Evolutionary conservation across 129 eudicot species (phyloP).

Genomic region (Artemisia argyi): DNA sequence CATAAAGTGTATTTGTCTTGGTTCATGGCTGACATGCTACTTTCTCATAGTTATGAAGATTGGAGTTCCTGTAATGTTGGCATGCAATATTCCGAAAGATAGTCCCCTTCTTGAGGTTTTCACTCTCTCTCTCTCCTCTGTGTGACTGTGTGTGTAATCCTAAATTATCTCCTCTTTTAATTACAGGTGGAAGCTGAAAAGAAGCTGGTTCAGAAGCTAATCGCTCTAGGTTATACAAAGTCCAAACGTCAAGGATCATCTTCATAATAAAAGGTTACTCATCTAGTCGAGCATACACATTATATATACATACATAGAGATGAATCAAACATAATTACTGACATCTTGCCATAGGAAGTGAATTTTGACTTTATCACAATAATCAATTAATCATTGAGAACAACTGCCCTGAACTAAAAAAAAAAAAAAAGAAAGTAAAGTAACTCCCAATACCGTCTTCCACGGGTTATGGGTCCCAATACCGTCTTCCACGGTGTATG

Average conservation of each 20-base stretch:
- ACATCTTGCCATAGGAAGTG: not conserved
- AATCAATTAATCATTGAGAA: not conserved
- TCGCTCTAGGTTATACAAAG: slow-evolving; percentile 72
- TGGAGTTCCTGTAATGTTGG: slow-evolving; percentile 69
- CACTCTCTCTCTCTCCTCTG: slow-evolving; percentile 4
- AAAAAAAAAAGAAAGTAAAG: too few species aligned
- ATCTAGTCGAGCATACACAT: not conserved
- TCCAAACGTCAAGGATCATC: slow-evolving; percentile 29
- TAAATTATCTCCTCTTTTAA: not conserved
- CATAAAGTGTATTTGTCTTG: not conserved
- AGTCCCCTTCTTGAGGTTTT: slow-evolving; percentile 84
- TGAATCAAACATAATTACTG: not conserved
- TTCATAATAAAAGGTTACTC: not conserved
- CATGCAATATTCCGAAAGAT: slow-evolving; percentile 87
- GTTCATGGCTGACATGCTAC: slow-evolving; percentile 21
- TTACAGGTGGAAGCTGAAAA: slow-evolving; percentile 74
- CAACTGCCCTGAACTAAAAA: not conserved
- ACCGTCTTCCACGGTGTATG: too few species aligned
- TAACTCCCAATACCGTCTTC: too few species aligned
- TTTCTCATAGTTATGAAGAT: slow-evolving; percentile 62
- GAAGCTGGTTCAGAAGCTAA: slow-evolving; percentile 77
- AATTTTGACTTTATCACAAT: not conserved
- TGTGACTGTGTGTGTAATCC: not conserved
- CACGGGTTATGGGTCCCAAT: too few species aligned
- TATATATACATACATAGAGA: not conserved